Percentiles rank a stretch among this genome's conserved stretches.
phyloP scores from a whole-genome alignment of 2,329 filamentous ascomycete species.

The Lasiodiplodia sp. region DNA sequence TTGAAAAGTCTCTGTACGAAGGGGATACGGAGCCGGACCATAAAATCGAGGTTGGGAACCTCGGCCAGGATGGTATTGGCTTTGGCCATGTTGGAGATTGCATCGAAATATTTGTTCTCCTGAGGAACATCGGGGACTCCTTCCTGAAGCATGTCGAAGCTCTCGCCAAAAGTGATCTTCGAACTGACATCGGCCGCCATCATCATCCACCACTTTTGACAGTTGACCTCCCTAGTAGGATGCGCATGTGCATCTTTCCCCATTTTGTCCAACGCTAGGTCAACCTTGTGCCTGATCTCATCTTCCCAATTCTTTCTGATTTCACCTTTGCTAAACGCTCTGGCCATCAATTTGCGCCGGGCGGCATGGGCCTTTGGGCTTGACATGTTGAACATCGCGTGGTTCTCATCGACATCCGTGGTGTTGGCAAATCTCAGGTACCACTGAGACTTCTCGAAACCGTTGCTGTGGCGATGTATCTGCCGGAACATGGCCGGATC shows the following conservation, averaged over 20 bases:
- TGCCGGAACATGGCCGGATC: conserved; percentile 40
- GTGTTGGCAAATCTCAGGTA: neutral
- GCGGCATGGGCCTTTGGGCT: conserved; percentile 45
- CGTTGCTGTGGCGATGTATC: conserved; percentile 42
- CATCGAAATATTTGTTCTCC: neutral
- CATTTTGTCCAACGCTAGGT: conserved; percentile 44
- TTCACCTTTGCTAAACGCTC: conserved; percentile 45
- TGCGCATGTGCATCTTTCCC: conserved; percentile 33
- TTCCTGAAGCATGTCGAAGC: conserved; percentile 47
- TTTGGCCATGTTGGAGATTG: neutral
- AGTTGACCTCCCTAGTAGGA: conserved; percentile 40
- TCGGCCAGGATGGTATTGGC: conserved; percentile 38
- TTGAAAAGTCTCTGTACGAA: conserved; percentile 45
- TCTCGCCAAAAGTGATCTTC: conserved; percentile 50
- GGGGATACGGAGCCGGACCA: conserved; percentile 42
- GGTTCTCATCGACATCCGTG: conserved; percentile 26
- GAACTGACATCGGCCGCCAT: conserved; percentile 50
- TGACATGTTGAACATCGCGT: conserved; percentile 47
- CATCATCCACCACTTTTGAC: conserved; percentile 49
- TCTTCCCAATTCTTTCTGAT: conserved; percentile 47
- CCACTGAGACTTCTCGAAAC: conserved; percentile 30
- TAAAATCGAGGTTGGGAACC: conserved; percentile 38
- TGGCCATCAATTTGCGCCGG: conserved; percentile 46
- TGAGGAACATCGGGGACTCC: conserved; percentile 13
- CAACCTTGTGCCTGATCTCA: conserved; percentile 42